Conservation (phyloP, 148 eudicot genomes). For the Heliosperma pusillum region DNA sequence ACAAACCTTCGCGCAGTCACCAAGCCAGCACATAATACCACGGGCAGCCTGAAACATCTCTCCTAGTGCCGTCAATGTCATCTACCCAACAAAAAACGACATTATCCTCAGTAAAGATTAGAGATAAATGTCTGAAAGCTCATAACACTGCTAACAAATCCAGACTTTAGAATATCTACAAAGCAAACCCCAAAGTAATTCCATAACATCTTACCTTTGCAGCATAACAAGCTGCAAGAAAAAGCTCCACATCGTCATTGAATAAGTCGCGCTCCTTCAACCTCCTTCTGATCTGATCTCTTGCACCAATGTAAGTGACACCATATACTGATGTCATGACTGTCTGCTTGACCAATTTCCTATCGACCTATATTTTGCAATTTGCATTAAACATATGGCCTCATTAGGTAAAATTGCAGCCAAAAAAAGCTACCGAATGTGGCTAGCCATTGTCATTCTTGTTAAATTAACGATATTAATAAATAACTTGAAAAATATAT, state of each 20-base stretch:
- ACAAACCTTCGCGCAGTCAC: constrained; percentile 97
- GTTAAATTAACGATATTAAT: background rate
- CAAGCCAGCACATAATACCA: constrained; percentile 93
- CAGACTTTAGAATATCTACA: constrained; percentile 6
- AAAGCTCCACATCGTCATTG: constrained; percentile 59
- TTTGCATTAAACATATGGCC: constrained; percentile 6
- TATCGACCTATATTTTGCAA: constrained; percentile 60
- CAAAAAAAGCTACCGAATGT: background rate
- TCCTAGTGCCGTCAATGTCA: constrained; percentile 78
- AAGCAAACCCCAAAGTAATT: constrained; percentile 7
- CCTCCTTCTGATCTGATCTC: constrained; percentile 93
- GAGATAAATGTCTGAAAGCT: background rate
- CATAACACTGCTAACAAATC: background rate
- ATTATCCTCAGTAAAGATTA: background rate
- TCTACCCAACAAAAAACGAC: constrained; percentile 39
- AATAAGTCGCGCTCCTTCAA: constrained; percentile 76
- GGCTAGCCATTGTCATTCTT: background rate
- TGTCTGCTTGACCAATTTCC: constrained; percentile 97
- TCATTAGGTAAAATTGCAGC: background rate
- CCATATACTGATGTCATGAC: constrained; percentile 99
- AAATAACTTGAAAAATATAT: background rate
- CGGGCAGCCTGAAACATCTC: constrained; percentile 98
- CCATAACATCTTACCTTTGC: constrained; percentile 59
- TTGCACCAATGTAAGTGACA: constrained; percentile 93
- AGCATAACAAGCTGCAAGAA: constrained; percentile 82